Evolutionary conservation across 495 filamentous ascomycete genomes (phyloP).

Genomic region (Daldinia vernicosa): DNA sequence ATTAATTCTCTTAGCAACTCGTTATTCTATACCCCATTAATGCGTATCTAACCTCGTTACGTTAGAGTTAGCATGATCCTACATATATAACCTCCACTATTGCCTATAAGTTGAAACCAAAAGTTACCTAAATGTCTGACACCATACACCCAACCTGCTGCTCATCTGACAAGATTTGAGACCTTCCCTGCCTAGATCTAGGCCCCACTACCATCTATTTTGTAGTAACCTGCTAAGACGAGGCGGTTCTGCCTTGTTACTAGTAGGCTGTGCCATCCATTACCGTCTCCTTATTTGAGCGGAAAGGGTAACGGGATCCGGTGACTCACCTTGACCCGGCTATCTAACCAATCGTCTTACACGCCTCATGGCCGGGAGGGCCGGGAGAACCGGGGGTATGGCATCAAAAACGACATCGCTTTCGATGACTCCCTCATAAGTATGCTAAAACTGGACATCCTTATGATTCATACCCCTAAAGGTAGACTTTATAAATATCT

Average conservation of each 20-base stretch:
- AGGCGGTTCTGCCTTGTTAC: conserved; percentile 22
- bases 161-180: conserved; percentile 27
- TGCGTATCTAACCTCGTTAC: too few relatives aligned
- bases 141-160: conserved; percentile 3
- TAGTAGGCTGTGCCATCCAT: conserved; percentile 26
- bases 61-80: too few relatives aligned
- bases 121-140: neutral
- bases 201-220: conserved; percentile 7
- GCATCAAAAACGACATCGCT: conserved; percentile 6
- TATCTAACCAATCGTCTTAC: conserved; percentile 39
- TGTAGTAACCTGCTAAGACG: neutral
- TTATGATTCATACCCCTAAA: conserved; percentile 26
- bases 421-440: conserved; percentile 25
- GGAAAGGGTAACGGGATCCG: conserved; percentile 20
- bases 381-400: conserved; percentile 6
- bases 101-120: neutral
- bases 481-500: conserved; percentile 26
- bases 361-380: conserved; percentile 14
- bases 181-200: conserved; percentile 13
- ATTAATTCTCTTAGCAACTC: neutral
- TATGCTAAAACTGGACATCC: neutral
- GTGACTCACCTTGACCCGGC: conserved; percentile 28
- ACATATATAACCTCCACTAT: neutral
- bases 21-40: neutral
- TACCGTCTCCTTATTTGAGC: conserved; percentile 2